phyloP scores from a whole-genome alignment of 2,329 filamentous ascomycete species.

The Nemania bipapillata region DNA sequence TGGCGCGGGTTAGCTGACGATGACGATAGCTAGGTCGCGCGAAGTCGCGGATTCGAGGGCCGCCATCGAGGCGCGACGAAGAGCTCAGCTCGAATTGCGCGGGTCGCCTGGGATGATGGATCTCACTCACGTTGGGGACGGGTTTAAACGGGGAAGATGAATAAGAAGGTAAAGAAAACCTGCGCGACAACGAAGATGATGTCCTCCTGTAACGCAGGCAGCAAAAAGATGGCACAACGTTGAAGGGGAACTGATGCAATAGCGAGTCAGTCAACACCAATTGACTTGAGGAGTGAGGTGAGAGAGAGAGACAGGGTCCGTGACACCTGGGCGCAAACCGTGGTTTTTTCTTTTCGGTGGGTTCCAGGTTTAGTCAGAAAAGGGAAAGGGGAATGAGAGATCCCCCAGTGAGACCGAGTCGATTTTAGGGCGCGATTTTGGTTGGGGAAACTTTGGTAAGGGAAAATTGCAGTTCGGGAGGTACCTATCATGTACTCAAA shows the following conservation, averaged over 20 bases:
- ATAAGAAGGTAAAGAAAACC: slow-evolving; percentile 31
- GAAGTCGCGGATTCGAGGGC: slow-evolving; percentile 44
- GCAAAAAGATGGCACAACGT: slow-evolving; percentile 32
- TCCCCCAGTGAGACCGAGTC: slow-evolving; percentile 22
- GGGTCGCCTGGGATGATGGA: slow-evolving; percentile 44
- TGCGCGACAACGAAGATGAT: slow-evolving; percentile 22
- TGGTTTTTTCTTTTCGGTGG: slow-evolving; percentile 35
- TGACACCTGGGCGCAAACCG: slow-evolving; percentile 46
- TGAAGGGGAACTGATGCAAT: slow-evolving; percentile 27
- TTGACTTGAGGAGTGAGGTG: slow-evolving; percentile 32
- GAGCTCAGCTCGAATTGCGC: slow-evolving; percentile 41
- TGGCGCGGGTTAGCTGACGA: slow-evolving; percentile 45
- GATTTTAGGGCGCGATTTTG: slow-evolving; percentile 21
- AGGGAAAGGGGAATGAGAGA: slow-evolving; percentile 40
- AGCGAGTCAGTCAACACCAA: slow-evolving; percentile 31
- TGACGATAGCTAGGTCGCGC: slow-evolving; percentile 42
- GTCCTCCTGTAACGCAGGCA: slow-evolving; percentile 26
- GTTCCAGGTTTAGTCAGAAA: slow-evolving; percentile 41
- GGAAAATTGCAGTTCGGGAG: background rate
- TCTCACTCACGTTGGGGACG: slow-evolving; percentile 48
- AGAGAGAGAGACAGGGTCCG: slow-evolving; percentile 36
- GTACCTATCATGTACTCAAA: slow-evolving; percentile 10
- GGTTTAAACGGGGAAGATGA: slow-evolving; percentile 35
- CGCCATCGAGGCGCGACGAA: slow-evolving; percentile 46
- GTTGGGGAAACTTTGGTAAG: slow-evolving; percentile 27